Conservation (phyloP, 306 rosid genomes). For the Acacia acuminata region DNA sequence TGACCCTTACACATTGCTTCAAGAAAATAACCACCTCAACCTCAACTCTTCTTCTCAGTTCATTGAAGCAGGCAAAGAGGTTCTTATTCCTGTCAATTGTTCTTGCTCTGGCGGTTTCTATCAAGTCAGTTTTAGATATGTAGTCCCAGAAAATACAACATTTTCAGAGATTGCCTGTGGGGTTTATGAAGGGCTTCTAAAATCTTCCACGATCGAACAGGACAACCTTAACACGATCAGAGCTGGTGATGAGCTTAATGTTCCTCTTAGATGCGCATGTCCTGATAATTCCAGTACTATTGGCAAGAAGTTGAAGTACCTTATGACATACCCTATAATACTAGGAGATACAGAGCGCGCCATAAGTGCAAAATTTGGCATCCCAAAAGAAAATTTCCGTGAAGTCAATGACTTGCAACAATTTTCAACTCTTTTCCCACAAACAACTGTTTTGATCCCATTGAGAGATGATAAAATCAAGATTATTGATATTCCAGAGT, state of each 20-base stretch:
- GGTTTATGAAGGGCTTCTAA: conserved; percentile 62
- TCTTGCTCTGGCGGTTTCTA: conserved; percentile 52
- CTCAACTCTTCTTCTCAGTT: conserved; percentile 36
- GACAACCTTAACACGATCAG: conserved; percentile 31
- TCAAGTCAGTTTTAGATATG: conserved; percentile 42
- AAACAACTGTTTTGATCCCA: conserved; percentile 56
- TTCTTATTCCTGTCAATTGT: conserved; percentile 57
- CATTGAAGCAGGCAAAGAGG: conserved; percentile 55
- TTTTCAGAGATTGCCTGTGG: conserved; percentile 52
- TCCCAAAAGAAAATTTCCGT: conserved; percentile 43
- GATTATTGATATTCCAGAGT: conserved; percentile 36
- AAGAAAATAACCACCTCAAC: conserved; percentile 41
- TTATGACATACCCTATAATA: conserved; percentile 63
- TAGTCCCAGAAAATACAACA: conserved; percentile 31
- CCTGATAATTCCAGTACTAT: conserved; percentile 36
- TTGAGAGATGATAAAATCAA: conserved; percentile 26
- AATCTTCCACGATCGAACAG: conserved; percentile 36
- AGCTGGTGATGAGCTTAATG: conserved; percentile 42
- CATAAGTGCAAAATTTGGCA: conserved; percentile 42
- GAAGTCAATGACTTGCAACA: conserved; percentile 35
- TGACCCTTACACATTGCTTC: conserved; percentile 31
- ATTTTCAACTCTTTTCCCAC: conserved; percentile 36
- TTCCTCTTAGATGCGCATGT: conserved; percentile 66
- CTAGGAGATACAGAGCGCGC: conserved; percentile 26
- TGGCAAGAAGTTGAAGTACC: conserved; percentile 39